A percentile compares a stretch with the other conserved stretches of the same genome.
These are phyloP conservation scores for Jamesozyma gamospora DNA, from an alignment of 805 yeast genomes.

Conservation along the genomic window DNA sequence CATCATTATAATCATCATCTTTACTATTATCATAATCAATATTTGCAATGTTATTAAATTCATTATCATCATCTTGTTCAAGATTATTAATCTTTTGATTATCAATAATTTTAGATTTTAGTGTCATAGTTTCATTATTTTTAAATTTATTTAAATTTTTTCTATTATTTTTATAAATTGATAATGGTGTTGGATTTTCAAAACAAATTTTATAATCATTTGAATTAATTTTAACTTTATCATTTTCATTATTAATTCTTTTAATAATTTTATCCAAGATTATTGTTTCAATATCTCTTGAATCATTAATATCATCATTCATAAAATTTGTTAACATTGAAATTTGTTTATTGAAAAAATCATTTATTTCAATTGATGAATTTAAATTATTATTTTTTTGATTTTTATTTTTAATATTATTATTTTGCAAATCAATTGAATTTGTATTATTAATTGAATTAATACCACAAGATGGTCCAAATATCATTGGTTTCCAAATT, in stretches of 20 bases:
- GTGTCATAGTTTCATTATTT: too few relatives aligned
- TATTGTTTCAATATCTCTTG: constrained; percentile 48
- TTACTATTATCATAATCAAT: constrained; percentile 1
- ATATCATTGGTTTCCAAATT: constrained; percentile 74
- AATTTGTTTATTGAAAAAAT: constrained; percentile 37
- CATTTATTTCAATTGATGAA: constrained; percentile 5
- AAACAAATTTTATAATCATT: neutral
- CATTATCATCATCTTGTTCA: too few relatives aligned
- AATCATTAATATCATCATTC: constrained; percentile 59
- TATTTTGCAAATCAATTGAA: constrained; percentile 4
- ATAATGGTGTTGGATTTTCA: neutral
- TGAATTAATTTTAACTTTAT: neutral
- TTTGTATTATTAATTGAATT: constrained; percentile 34
- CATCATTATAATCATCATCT: constrained; percentile 9
- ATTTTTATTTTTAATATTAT: neutral
- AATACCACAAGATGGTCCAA: constrained; percentile 81
- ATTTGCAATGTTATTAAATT: too few relatives aligned
- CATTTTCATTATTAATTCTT: constrained; percentile 11
- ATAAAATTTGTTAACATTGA: constrained; percentile 49
- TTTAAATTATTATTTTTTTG: too few relatives aligned
- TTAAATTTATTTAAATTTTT: neutral
- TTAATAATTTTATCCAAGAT: constrained; percentile 29
- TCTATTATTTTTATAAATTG: neutral
- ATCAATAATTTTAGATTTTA: too few relatives aligned
- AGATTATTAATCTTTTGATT: too few relatives aligned